Conservation (phyloP, 228 moss, liverwort and hornwort genomes). For the Sphagnum magellanicum region DNA sequence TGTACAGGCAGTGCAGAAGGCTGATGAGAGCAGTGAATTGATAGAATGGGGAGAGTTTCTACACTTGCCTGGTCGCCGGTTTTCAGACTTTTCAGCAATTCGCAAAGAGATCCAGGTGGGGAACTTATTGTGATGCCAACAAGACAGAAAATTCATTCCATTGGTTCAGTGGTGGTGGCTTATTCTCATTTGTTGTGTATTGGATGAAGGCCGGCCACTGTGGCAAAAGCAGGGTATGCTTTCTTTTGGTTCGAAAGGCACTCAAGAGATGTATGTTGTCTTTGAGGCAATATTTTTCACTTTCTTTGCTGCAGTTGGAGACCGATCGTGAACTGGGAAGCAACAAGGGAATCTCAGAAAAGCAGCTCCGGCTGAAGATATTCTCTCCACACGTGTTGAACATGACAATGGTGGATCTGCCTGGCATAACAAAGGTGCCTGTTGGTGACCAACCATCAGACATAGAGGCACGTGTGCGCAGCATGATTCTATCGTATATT, state of each 20-base stretch:
- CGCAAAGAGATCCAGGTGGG: constrained; percentile 94
- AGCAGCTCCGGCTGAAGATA: constrained; percentile 95
- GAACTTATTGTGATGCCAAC: too few relatives aligned
- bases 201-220: too few relatives aligned
- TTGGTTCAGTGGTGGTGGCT: too few relatives aligned
- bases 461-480: constrained; percentile 94
- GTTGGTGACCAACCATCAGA: constrained; percentile 97
- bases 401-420: constrained; percentile 94
- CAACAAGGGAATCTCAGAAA: constrained; percentile 96
- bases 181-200: too few relatives aligned
- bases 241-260: too few relatives aligned
- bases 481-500: constrained; percentile 91
- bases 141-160: too few relatives aligned
- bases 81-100: constrained; percentile 85
- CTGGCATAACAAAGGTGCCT: constrained; percentile 98
- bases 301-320: constrained; percentile 64
- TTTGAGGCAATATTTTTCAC: constrained; percentile 9
- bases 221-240: too few relatives aligned
- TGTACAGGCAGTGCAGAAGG: constrained; percentile 87
- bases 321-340: constrained; percentile 92
- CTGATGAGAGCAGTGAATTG: constrained; percentile 88
- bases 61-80: constrained; percentile 93
- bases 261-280: not conserved
- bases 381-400: constrained; percentile 96
- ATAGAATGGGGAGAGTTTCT: constrained; percentile 98